Conservation (phyloP, 2,329 filamentous ascomycete genomes). For the Fusarium mangiferae region DNA sequence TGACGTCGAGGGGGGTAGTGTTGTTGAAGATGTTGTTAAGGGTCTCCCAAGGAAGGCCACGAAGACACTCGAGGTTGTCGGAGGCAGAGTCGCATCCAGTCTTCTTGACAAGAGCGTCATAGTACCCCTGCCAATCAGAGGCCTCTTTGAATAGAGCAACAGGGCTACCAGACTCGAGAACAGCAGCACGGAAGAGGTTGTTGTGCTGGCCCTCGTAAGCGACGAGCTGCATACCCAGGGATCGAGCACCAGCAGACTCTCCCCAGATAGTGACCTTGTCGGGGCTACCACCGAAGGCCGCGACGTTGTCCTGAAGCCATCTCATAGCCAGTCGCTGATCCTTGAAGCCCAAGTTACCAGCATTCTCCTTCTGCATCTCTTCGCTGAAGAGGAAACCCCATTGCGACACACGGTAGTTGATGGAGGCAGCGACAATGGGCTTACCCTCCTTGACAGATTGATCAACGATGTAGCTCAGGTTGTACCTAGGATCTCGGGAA, state of each 20-base stretch:
- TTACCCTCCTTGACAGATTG: constrained; percentile 58
- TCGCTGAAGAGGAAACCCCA: constrained; percentile 63
- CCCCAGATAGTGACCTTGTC: constrained; percentile 62
- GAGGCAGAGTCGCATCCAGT: constrained; percentile 38
- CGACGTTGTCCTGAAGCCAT: constrained; percentile 64
- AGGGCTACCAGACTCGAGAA: constrained; percentile 59
- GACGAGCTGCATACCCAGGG: constrained; percentile 60
- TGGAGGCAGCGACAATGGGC: constrained; percentile 60
- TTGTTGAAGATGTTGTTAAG: constrained; percentile 46
- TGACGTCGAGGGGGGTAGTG: constrained; percentile 29
- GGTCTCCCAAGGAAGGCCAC: constrained; percentile 45
- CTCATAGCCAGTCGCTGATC: constrained; percentile 61
- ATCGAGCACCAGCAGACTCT: constrained; percentile 63
- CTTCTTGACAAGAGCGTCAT: constrained; percentile 42
- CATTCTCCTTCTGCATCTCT: constrained; percentile 55
- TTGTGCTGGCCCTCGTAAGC: constrained; percentile 65
- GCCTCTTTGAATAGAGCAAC: constrained; percentile 41
- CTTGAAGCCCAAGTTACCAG: constrained; percentile 61
- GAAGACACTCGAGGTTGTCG: constrained; percentile 47
- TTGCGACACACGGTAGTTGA: constrained; percentile 62
- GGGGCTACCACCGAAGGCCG: constrained; percentile 59
- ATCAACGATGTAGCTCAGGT: constrained; percentile 67
- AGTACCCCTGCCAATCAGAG: constrained; percentile 45
- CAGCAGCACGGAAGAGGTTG: constrained; percentile 62
- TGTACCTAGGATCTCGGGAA: constrained; percentile 59